These are phyloP conservation scores for Pichia sorboxylosa DNA, from an alignment of 1,139 yeast genomes.

Conservation along the genomic window DNA sequence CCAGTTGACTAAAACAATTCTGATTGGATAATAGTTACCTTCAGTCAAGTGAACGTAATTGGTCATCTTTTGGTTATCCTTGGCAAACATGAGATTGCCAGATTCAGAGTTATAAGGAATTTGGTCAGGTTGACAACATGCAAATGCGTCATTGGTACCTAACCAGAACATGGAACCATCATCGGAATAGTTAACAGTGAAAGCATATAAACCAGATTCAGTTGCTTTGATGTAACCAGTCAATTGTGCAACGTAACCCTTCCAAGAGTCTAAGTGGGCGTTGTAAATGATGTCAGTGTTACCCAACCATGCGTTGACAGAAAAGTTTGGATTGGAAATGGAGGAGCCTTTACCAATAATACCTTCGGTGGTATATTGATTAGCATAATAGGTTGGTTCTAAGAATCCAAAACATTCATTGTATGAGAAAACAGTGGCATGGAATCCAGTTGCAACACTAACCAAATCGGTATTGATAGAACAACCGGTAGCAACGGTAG, in stretches of 20 bases:
- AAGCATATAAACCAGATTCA: constrained; percentile 11
- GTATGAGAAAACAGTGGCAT: constrained; percentile 6
- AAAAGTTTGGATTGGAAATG: constrained; percentile 9
- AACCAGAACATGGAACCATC: constrained; percentile 12
- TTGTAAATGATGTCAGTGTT: constrained; percentile 6
- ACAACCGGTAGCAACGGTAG: constrained; percentile 6
- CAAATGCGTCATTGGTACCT: constrained; percentile 9
- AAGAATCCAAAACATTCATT: constrained; percentile 4
- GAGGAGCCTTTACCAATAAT: constrained; percentile 5
- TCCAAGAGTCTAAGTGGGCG: constrained; percentile 6
- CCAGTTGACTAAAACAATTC: constrained; percentile 12
- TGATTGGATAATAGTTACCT: constrained; percentile 13
- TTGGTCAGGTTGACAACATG: constrained; percentile 10
- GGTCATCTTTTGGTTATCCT: constrained; percentile 1
- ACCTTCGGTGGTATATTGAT: constrained; percentile 7
- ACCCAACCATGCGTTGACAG: constrained; percentile 5
- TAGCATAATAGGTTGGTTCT: constrained; percentile 7
- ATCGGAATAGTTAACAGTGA: constrained; percentile 7
- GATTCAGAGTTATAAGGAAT: constrained; percentile 6
- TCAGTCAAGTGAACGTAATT: constrained; percentile 7
- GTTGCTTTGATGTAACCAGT: constrained; percentile 15
- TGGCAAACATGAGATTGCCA: constrained; percentile 5
- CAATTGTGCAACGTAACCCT: constrained; percentile 11
- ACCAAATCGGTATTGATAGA: constrained; percentile 1
- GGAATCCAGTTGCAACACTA: constrained; percentile 6